These are phyloP conservation scores for Cryoendolithus antarcticus DNA, from an alignment of 2,329 filamentous ascomycete genomes.

Conservation along the genomic window DNA sequence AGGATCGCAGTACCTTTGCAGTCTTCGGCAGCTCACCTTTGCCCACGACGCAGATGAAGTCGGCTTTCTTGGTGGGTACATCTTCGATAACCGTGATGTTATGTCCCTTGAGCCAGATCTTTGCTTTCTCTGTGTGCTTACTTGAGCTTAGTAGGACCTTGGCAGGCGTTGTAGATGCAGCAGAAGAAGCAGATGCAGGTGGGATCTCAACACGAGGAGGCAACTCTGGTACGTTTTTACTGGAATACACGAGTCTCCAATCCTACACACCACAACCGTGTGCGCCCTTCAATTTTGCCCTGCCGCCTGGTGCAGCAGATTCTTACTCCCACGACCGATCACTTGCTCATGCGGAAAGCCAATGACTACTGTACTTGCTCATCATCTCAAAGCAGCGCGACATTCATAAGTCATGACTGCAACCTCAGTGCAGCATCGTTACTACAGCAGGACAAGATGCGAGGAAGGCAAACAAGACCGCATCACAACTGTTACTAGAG, in stretches of 20 bases:
- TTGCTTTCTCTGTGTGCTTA: slow-evolving; percentile 7
- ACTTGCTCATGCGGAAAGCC: too few species aligned
- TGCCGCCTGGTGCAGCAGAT: slow-evolving; percentile 2
- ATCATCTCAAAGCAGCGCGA: too few species aligned
- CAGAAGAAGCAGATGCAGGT: slow-evolving; percentile 1
- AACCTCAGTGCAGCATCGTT: too few species aligned
- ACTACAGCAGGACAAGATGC: too few species aligned
- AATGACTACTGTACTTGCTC: too few species aligned
- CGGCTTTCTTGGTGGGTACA: slow-evolving; percentile 20
- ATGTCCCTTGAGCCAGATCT: slow-evolving; percentile 25
- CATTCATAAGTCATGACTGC: too few species aligned
- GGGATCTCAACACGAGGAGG: too few species aligned
- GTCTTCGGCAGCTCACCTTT: slow-evolving; percentile 29
- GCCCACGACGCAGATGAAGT: slow-evolving; percentile 26
- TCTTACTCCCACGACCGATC: slow-evolving; percentile 4
- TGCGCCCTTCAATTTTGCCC: slow-evolving; percentile 1
- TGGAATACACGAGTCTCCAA: slow-evolving; percentile 35
- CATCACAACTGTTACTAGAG: too few species aligned
- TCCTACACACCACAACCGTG: slow-evolving; percentile 9
- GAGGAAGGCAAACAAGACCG: too few species aligned
- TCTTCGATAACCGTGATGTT: slow-evolving; percentile 19
- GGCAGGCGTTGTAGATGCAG: slow-evolving; percentile 4
- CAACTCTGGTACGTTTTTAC: slow-evolving; percentile 31
- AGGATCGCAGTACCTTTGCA: slow-evolving; percentile 32
- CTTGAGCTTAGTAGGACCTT: slow-evolving; percentile 15